Evolutionary conservation across 2,329 filamentous ascomycete genomes (phyloP), one percentile per base, ranked within the genome.

Genomic region (Fusarium chuoi): DNA sequence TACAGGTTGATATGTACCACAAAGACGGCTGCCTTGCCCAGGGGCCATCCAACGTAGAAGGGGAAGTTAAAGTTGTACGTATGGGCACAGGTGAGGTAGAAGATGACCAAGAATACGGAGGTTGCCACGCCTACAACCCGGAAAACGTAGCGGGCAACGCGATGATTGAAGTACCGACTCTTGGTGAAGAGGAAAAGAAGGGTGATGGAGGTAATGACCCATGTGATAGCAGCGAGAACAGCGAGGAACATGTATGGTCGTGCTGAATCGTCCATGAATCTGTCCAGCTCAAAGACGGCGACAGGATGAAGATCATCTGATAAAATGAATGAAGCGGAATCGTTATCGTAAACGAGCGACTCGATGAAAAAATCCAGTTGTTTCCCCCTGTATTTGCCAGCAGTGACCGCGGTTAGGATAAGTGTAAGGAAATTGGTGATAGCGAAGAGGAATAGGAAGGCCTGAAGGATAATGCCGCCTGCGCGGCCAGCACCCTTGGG

Each of bases 1-100:
- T 68, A 81, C 79, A 81, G 8, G 45, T 71, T 76, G 45, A 79
- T 18, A 45, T 79, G 73, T 17, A 55, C 62, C 61, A 76, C 33
- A 22, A 65, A 18, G 35, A 71, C 58, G n/a, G 77, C 66, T 24
- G 57, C 49, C 22, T 42, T 55, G 41, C 60, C 55, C 15, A 38
- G 22, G 15, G 10, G 12, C 45, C 59, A 63, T 17, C 8, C 8
- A 5, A n/a, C 12, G 20, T 24, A 10, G 35, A 24, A 59, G 36
- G 58, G 48, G 24, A 45, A 15, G 15, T 8, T 3, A 42, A 76
- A 76, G 18, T 55, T 51, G 22, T 14, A 5, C n/a, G 33, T 6
- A 18, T 36, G 18, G 39, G n/a, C 24, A 65, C 68, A 76, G 36
- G 57, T 33, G n/a, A 55, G 36, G 51, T 57, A 55, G 61, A 75